Base-by-base conservation (phyloP, 176 grass and related monocot genomes). In the Saccharum officinarum region DNA sequence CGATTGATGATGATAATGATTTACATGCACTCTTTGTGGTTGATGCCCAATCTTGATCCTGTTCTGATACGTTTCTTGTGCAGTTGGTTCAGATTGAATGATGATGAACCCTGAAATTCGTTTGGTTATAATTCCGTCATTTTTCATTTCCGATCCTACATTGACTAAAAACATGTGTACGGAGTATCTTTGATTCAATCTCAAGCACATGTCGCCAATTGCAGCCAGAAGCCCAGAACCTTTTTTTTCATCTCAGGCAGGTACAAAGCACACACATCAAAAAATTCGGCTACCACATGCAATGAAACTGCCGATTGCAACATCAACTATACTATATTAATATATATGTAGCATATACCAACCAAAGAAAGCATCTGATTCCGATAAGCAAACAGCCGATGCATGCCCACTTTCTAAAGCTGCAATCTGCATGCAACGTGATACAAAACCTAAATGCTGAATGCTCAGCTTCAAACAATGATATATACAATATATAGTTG, bases 401-500 rank as follows among this genome's bases (percentile, higher is more conserved):
- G 77, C 77, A 33, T 34, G 40, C 15, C 45, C 31, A 33, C 6
- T 49, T 23, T 69, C 25, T 49, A 74, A 30, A 80, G 26, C 44
- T 80, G 25, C 26, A 65, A 30, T 28, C 62, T 25, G 59, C 23
- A 62, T 4, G 59, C 10, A 66, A 2, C 69, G 38, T 17, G 20
- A 65, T 54, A 67, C 60, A 76, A 46, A 39, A 25, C 30, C 57
- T 76, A 25, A 50, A 28, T 28, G 28, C 28, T 28, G 28, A 28
- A 54, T 25, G 22, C n/a, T 20, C 17, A 30, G 28, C 83, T 55
- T 6, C 0, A 11, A 69, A 85, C 11, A 68, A 85, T 69, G 37
- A 70, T 70, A 70, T 85, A 20, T 83, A 65, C 47, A 78, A 30
- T 16, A 71, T 49, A 30, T 8, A 73, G 15, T 69, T 69, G 47